Percentiles rank a stretch among this genome's conserved stretches.
phyloP scores from a whole-genome alignment of 2,329 filamentous ascomycete species.

The Phoma sp. region DNA sequence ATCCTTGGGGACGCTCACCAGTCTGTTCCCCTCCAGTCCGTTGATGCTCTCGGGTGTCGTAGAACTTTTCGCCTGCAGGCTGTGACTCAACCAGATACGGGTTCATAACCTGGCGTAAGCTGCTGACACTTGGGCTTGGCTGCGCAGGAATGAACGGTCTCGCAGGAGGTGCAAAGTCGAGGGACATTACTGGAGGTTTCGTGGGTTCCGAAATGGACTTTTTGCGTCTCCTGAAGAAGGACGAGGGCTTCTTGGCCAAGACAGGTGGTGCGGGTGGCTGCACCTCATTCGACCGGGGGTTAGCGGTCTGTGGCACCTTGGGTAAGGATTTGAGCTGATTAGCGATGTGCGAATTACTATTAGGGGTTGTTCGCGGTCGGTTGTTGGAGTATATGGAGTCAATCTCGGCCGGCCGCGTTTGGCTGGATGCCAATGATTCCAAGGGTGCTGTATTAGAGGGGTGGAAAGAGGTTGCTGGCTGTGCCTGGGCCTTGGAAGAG shows the following conservation, averaged over 20 bases:
- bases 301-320: slow-evolving; percentile 36
- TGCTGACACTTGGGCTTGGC: slow-evolving; percentile 69
- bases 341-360: slow-evolving; percentile 53
- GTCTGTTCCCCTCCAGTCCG: slow-evolving; percentile 34
- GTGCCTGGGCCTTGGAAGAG: slow-evolving; percentile 64
- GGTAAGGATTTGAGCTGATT: slow-evolving; percentile 57
- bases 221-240: slow-evolving; percentile 93
- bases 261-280: slow-evolving; percentile 37
- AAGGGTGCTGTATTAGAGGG: slow-evolving; percentile 19
- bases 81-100: slow-evolving; percentile 68
- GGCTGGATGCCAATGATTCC: slow-evolving; percentile 25
- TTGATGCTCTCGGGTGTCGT: slow-evolving; percentile 40
- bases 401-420: slow-evolving; percentile 35
- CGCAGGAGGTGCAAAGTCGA: slow-evolving; percentile 48
- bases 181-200: slow-evolving; percentile 65
- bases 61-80: slow-evolving; percentile 31
- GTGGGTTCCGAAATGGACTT: slow-evolving; percentile 79
- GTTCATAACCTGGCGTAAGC: slow-evolving; percentile 85
- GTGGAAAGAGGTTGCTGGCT: slow-evolving; percentile 38
- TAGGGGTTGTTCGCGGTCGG: slow-evolving; percentile 49
- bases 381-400: slow-evolving; percentile 41
- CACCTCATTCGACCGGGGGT: slow-evolving; percentile 29
- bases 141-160: slow-evolving; percentile 41
- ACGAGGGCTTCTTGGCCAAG: slow-evolving; percentile 89
- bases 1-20: slow-evolving; percentile 62